Percentiles rank a stretch among this genome's conserved stretches.
phyloP scores from a whole-genome alignment of 176 grass and related monocot species.

The Oryza glumipatula region DNA sequence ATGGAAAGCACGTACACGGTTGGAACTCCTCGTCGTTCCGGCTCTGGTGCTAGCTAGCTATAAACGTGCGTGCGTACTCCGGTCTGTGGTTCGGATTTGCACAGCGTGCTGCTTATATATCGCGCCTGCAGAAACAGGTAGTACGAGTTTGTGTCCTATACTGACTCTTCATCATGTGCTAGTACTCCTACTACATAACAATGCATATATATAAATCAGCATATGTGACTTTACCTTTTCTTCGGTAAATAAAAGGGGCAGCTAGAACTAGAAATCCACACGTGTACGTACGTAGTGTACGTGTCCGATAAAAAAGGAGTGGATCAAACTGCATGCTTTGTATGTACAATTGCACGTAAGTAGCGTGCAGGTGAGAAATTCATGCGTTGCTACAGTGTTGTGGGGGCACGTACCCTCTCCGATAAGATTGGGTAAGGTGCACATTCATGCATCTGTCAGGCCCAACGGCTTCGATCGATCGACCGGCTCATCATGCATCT shows the following conservation, averaged over 20 bases:
- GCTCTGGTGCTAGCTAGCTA: not conserved
- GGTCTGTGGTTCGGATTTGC: not conserved
- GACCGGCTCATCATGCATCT: not conserved
- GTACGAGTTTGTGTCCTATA: not conserved
- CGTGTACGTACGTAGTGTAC: not conserved
- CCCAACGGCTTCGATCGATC: not conserved
- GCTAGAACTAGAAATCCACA: not conserved
- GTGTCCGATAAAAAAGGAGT: not conserved
- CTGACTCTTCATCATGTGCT: not conserved
- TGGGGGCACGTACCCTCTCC: not conserved
- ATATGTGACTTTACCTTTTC: no score
- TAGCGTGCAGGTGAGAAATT: not conserved
- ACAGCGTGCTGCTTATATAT: not conserved
- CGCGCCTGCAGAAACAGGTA: not conserved
- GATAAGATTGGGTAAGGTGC: not conserved
- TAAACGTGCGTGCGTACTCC: not conserved
- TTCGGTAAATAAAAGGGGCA: not conserved
- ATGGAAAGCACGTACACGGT: constrained; percentile 4
- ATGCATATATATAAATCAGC: no score
- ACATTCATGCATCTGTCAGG: not conserved
- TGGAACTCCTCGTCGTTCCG: not conserved
- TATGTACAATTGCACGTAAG: not conserved
- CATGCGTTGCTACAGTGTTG: no score
- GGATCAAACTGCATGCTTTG: not conserved
- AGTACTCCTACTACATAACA: no score